A percentile compares a stretch with the other conserved stretches of the same genome.
phyloP scores from a whole-genome alignment of 179 eudicot genomes.

The Dionaea muscipula region DNA sequence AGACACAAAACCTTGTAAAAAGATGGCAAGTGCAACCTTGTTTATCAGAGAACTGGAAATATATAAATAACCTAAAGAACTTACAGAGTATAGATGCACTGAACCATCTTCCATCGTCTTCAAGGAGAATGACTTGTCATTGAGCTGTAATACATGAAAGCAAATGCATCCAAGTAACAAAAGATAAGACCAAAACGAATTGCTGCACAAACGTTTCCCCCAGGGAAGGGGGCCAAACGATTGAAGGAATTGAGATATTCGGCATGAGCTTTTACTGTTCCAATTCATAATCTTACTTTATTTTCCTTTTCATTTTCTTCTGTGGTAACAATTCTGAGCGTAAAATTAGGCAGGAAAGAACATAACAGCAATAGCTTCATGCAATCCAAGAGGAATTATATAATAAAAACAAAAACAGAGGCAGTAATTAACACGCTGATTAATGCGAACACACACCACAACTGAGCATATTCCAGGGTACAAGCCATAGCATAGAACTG shows the following conservation, averaged over 20 bases:
- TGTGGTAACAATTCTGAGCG: no score
- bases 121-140: conserved; percentile 60
- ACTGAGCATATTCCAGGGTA: conserved; percentile 77
- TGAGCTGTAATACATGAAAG: conserved; percentile 44
- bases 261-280: no score
- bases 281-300: no score
- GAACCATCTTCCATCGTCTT: conserved; percentile 85
- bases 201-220: conserved; percentile 16
- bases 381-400: no score
- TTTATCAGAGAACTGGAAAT: neutral
- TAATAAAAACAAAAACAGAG: no score
- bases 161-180: conserved; percentile 11
- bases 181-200: neutral
- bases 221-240: no score
- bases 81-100: conserved; percentile 54
- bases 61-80: neutral
- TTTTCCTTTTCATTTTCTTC: no score
- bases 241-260: neutral
- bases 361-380: no score
- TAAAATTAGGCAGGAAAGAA: no score
- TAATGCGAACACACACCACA: conserved; percentile 39
- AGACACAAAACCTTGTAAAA: neutral
- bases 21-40: neutral
- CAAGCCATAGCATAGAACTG: conserved; percentile 68
- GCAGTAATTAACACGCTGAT: no score